Base-by-base conservation (phyloP, 441 rosid species). In the Lepidium campestre region DNA sequence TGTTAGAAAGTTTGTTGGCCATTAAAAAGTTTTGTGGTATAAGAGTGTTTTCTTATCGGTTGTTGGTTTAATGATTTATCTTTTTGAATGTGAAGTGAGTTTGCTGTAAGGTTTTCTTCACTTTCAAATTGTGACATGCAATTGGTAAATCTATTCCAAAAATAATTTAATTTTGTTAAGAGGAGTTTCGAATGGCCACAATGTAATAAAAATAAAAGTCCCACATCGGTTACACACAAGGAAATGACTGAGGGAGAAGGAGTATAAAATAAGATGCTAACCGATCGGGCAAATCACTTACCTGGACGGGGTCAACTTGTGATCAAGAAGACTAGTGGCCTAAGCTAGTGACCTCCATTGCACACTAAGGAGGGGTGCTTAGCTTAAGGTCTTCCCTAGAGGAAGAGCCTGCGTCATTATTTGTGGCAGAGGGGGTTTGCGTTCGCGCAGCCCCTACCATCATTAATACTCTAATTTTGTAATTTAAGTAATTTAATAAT, bases 401-500 rank as follows among this genome's bases (percentile, higher is more conserved):
- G 58, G 75, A 37, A 60, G 85, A 74, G 70, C 61, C 57, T 27
- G 70, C 79, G 83, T 83, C 85, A 74, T 74, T 76, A 82, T 86
- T 82, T 82, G 81, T 82, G 79, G 45, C 29, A 68, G 82, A 0
- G 76, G 88, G 82, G 86, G 75, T 79, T 60, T 80, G 86, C 84
- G 85, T 84, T 68, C 88, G 85, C 84, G 85, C 89, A 73, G 81
- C 83, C 85, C 77, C 79, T 82, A 31, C 25, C 25, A 53, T 53
- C 12, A 0, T 14, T 0, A 17, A 0, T 9, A 29, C 19, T 49
- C 2, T 49, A 23, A 47, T 12, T 27, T n/a, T n/a, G n/a, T n/a
- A n/a, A n/a, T n/a, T n/a, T n/a, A n/a, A n/a, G n/a, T n/a, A n/a
- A n/a, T n/a, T n/a, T n/a, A n/a, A n/a, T n/a, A n/a, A n/a, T n/a